Percentiles rank a stretch among this genome's conserved stretches.
phyloP scores from a whole-genome alignment of 2,329 filamentous ascomycete species.

The Aureobasidium melanogenum region DNA sequence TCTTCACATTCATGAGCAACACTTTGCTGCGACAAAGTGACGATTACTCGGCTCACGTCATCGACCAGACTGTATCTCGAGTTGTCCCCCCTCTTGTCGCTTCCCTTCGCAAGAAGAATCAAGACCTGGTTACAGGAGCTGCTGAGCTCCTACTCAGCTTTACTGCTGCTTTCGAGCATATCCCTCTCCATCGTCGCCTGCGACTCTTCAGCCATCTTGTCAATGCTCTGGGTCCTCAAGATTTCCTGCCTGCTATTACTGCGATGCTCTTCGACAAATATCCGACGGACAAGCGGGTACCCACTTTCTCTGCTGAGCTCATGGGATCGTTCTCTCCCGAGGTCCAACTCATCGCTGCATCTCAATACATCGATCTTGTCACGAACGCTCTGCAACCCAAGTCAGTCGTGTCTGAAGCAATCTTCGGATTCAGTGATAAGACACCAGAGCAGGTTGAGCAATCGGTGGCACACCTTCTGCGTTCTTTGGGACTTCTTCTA shows the following conservation, averaged over 20 bases:
- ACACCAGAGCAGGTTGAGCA: conserved; percentile 26
- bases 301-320: conserved; percentile 67
- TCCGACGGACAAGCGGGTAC: conserved; percentile 62
- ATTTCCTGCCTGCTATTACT: conserved; percentile 80
- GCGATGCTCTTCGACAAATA: conserved; percentile 90
- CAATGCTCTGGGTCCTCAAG: conserved; percentile 72
- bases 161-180: conserved; percentile 91
- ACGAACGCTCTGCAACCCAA: conserved; percentile 68
- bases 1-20: conserved; percentile 96
- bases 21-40: conserved; percentile 88
- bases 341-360: conserved; percentile 63
- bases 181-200: conserved; percentile 75
- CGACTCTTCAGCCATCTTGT: conserved; percentile 78
- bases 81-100: conserved; percentile 87
- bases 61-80: conserved; percentile 84
- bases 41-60: conserved; percentile 93
- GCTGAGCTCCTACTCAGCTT: conserved; percentile 92
- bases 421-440: conserved; percentile 56
- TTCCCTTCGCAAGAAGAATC: conserved; percentile 69
- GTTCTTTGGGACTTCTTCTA: conserved; percentile 26
- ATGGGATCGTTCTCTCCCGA: conserved; percentile 63
- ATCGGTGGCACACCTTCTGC: conserved; percentile 26
- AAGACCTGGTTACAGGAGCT: conserved; percentile 70
- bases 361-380: conserved; percentile 67
- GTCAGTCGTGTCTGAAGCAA: conserved; percentile 60